phyloP scores from a whole-genome alignment of 208 protist species.

The Angomonas desouzai region DNA sequence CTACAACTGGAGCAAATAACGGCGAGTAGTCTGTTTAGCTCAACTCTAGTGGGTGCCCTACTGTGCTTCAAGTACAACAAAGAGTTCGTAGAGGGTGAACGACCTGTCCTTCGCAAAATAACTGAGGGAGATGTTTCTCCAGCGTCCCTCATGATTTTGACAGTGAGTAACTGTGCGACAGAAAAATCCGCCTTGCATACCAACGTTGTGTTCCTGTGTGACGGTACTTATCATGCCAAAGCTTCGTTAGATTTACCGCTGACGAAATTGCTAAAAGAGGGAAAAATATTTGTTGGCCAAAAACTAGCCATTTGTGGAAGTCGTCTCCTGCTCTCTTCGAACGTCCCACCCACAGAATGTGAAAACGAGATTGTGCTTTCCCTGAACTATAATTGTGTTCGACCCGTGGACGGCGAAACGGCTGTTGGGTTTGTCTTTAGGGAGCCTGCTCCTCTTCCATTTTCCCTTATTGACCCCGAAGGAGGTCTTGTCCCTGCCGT shows the following conservation, averaged over 20 bases:
- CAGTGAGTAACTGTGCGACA: conserved; percentile 34
- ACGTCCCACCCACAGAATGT: conserved; percentile 58
- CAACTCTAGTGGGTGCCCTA: conserved; percentile 20
- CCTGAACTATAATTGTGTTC: conserved; percentile 81
- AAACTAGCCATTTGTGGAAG: conserved; percentile 69
- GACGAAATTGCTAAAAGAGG: conserved; percentile 56
- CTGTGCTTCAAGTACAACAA: conserved; percentile 74
- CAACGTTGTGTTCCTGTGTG: conserved; percentile 48
- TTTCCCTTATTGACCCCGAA: conserved; percentile 43
- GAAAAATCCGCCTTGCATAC: conserved; percentile 56
- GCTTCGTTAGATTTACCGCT: conserved; percentile 70
- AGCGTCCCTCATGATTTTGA: conserved; percentile 50
- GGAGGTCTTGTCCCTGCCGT: conserved; percentile 76
- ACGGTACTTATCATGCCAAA: conserved; percentile 72
- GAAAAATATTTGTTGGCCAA: conserved; percentile 42
- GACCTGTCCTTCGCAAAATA: conserved; percentile 62
- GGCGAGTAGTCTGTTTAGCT: not conserved
- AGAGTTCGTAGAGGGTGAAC: conserved; percentile 63
- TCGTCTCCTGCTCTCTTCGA: conserved; percentile 31
- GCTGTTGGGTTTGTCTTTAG: conserved; percentile 48
- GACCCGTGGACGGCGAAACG: conserved; percentile 30
- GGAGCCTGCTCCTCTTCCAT: conserved; percentile 42
- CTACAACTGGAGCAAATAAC: not conserved
- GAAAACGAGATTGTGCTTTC: conserved; percentile 35
- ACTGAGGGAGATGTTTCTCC: conserved; percentile 61